Conservation (phyloP, 1,284 basidiomycete species). For the Boletellus dicymbophilus region DNA sequence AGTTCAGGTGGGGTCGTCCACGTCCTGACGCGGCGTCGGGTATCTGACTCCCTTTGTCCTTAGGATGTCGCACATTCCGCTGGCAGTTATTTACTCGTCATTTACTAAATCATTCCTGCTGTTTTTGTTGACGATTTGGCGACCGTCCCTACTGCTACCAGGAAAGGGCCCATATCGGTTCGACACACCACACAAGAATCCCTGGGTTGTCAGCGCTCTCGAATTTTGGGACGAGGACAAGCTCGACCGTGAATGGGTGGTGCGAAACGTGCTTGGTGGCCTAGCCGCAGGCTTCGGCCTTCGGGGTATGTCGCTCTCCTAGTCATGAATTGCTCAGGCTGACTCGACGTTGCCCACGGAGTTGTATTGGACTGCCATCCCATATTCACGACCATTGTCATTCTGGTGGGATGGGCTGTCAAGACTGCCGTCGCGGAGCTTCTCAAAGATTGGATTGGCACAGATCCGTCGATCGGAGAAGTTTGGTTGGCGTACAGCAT, state of each 20-base stretch:
- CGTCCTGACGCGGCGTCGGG: background rate
- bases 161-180: slow-evolving; percentile 25
- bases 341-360: slow-evolving; percentile 31
- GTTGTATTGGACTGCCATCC: slow-evolving; percentile 80
- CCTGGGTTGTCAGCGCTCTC: slow-evolving; percentile 41
- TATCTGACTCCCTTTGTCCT: background rate
- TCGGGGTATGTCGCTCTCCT: slow-evolving; percentile 42
- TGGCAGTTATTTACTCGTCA: slow-evolving; percentile 86
- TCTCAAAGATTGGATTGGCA: slow-evolving; percentile 66
- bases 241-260: slow-evolving; percentile 82
- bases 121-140: slow-evolving; percentile 84
- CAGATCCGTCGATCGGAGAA: slow-evolving; percentile 50
- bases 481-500: slow-evolving; percentile 81
- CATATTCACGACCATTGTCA: slow-evolving; percentile 73
- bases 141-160: slow-evolving; percentile 41
- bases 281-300: slow-evolving; percentile 79
- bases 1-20: slow-evolving; percentile 51
- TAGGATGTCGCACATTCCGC: slow-evolving; percentile 74
- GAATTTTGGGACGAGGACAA: slow-evolving; percentile 63
- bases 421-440: slow-evolving; percentile 65
- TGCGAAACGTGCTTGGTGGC: slow-evolving; percentile 82
- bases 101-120: slow-evolving; percentile 86
- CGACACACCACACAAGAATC: slow-evolving; percentile 29
- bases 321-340: slow-evolving; percentile 14
- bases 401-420: slow-evolving; percentile 75